phyloP scores from a whole-genome alignment of 805 yeast genomes.

The Kurtzmaniella cleridarum region DNA sequence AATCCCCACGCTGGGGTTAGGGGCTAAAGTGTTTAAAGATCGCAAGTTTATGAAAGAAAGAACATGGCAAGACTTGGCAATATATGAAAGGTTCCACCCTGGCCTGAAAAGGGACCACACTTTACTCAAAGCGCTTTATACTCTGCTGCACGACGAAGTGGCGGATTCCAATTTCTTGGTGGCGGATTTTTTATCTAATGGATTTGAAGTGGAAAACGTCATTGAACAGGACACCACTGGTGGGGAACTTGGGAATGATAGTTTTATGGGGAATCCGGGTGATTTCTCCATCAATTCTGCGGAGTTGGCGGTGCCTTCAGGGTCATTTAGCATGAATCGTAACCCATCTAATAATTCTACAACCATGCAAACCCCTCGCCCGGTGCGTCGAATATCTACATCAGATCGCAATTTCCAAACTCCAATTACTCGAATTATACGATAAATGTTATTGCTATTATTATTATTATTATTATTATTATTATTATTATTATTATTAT shows the following conservation, averaged over 20 bases:
- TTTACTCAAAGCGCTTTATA: conserved; percentile 23
- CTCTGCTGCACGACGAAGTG: conserved; percentile 11
- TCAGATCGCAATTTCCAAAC: conserved; percentile 37
- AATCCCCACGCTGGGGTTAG: conserved; percentile 28
- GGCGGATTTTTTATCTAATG: conserved; percentile 30
- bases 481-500: conserved; percentile 1
- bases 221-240: conserved; percentile 9
- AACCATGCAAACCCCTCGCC: conserved; percentile 33
- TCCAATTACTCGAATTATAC: conserved; percentile 34
- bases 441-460: conserved; percentile 9
- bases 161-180: conserved; percentile 17
- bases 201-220: conserved; percentile 13
- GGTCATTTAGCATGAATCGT: conserved; percentile 14
- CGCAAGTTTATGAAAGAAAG: conserved; percentile 22
- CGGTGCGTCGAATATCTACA: conserved; percentile 34
- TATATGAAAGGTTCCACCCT: conserved; percentile 22
- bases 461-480: conserved; percentile 1
- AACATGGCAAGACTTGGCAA: conserved; percentile 31
- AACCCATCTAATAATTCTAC: conserved; percentile 5
- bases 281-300: conserved; percentile 31
- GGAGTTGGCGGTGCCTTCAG: conserved; percentile 19
- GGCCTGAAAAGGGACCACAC: conserved; percentile 24
- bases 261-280: conserved; percentile 21
- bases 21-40: conserved; percentile 35
- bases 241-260: conserved; percentile 9